Conservation (phyloP, 768 basidiomycete genomes). For the Amanita exitialis region DNA sequence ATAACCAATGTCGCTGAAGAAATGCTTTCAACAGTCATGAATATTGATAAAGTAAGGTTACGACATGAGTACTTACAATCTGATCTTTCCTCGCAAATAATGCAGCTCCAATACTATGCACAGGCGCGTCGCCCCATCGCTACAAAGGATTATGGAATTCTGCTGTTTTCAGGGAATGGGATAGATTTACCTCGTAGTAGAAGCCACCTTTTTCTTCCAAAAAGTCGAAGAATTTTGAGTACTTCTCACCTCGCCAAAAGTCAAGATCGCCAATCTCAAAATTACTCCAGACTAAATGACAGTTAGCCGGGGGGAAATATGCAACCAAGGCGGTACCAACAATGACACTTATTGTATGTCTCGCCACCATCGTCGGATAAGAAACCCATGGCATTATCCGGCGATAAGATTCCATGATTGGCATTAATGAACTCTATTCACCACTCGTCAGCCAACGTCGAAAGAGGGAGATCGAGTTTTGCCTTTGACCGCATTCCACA, state of each 20-base stretch:
- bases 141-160: conserved; percentile 16
- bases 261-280: conserved; percentile 86
- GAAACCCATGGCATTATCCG: conserved; percentile 74
- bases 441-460: not conserved
- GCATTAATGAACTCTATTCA: conserved; percentile 60
- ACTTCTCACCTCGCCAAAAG: conserved; percentile 78
- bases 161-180: not conserved
- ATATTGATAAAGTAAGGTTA: not conserved
- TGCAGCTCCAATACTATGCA: conserved; percentile 86
- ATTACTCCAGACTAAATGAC: conserved; percentile 73
- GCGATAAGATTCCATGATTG: conserved; percentile 49
- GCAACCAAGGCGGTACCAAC: conserved; percentile 23
- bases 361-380: conserved; percentile 68
- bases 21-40: conserved; percentile 39
- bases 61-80: conserved; percentile 31
- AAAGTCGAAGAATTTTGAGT: conserved; percentile 74
- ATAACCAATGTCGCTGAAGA: conserved; percentile 92
- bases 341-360: conserved; percentile 71
- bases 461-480: conserved; percentile 4
- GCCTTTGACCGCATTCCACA: conserved; percentile 77
- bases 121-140: conserved; percentile 91
- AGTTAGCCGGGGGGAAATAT: not conserved
- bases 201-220: conserved; percentile 78
- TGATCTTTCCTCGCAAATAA: conserved; percentile 83
- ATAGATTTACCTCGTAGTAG: conserved; percentile 60